Conservation (phyloP, 23 red algal species). For the Porphyridium purpureum region DNA sequence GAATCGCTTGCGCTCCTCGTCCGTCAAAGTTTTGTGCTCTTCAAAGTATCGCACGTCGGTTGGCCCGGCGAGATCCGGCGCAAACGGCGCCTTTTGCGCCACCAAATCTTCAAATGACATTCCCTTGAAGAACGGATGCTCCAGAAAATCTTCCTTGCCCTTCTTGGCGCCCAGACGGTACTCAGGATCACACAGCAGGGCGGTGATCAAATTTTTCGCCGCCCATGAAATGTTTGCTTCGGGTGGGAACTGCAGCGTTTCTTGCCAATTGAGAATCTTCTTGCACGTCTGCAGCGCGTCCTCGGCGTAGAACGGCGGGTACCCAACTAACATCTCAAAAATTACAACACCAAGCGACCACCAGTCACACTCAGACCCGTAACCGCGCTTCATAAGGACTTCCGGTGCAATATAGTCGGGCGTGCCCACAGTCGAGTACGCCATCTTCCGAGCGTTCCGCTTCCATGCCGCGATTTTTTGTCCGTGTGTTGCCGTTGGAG, state of each 20-base stretch:
- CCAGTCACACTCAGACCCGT: conserved; percentile 97
- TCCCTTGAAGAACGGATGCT: conserved; percentile 93
- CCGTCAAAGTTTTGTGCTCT: no score
- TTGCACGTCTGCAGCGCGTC: conserved; percentile 86
- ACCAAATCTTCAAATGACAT: conserved; percentile 65
- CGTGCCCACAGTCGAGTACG: conserved; percentile 88
- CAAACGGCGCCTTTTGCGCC: conserved; percentile 56
- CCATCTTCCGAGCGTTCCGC: conserved; percentile 53
- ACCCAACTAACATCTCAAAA: conserved; percentile 93
- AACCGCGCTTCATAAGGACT: conserved; percentile 81
- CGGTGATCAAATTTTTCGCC: conserved; percentile 68
- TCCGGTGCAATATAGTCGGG: conserved; percentile 98
- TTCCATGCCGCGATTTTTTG: conserved; percentile 89
- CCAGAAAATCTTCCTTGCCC: conserved; percentile 81
- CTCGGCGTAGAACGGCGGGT: conserved; percentile 97
- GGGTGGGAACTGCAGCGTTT: conserved; percentile 66
- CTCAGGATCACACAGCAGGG: conserved; percentile 71
- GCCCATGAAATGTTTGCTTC: conserved; percentile 74
- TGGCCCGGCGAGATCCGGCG: conserved; percentile 61
- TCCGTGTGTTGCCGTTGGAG: no score
- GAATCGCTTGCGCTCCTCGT: no score
- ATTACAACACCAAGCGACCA: conserved; percentile 94
- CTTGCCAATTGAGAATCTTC: conserved; percentile 90
- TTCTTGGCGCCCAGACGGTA: conserved; percentile 64
- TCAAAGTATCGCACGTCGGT: conserved; percentile 97